A percentile compares a stretch with the other conserved stretches of the same genome.
phyloP scores from a whole-genome alignment of 495 filamentous ascomycete species.

The Letharia lupina region DNA sequence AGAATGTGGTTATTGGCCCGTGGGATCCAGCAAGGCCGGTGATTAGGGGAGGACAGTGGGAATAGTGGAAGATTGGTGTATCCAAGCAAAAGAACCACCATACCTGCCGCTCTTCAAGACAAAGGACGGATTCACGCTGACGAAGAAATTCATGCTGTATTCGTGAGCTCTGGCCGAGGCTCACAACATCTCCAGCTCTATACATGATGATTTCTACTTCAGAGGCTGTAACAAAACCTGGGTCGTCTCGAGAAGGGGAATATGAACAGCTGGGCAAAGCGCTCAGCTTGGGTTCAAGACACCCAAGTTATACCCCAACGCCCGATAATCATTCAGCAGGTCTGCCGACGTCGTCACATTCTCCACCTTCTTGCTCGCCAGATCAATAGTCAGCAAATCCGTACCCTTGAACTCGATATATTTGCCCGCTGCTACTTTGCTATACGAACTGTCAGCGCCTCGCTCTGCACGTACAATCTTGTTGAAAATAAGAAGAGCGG shows the following conservation, averaged over 20 bases:
- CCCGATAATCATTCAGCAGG: conserved; percentile 20
- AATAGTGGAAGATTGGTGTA: conserved; percentile 2
- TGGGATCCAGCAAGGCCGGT: conserved; percentile 96
- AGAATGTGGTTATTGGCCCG: conserved; percentile 96
- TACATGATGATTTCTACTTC: background rate
- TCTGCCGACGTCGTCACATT: conserved; percentile 19
- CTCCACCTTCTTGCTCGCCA: conserved; percentile 17
- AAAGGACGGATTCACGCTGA: background rate
- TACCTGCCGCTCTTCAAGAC: background rate
- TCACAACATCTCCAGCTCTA: background rate
- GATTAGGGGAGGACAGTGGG: conserved; percentile 35
- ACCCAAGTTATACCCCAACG: conserved; percentile 17
- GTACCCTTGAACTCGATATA: conserved; percentile 18
- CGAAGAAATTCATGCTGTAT: background rate
- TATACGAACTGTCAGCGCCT: background rate
- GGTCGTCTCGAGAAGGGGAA: background rate
- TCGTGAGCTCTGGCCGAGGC: background rate
- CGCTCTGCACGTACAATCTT: background rate
- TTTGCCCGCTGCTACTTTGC: conserved; percentile 8
- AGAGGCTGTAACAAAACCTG: background rate
- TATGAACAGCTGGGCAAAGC: background rate
- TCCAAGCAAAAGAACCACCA: background rate
- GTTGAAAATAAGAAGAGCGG: background rate
- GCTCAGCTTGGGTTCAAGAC: background rate
- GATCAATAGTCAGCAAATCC: conserved; percentile 17